Conservation (phyloP, 331 rosid genomes). For the Malus hybrid region DNA sequence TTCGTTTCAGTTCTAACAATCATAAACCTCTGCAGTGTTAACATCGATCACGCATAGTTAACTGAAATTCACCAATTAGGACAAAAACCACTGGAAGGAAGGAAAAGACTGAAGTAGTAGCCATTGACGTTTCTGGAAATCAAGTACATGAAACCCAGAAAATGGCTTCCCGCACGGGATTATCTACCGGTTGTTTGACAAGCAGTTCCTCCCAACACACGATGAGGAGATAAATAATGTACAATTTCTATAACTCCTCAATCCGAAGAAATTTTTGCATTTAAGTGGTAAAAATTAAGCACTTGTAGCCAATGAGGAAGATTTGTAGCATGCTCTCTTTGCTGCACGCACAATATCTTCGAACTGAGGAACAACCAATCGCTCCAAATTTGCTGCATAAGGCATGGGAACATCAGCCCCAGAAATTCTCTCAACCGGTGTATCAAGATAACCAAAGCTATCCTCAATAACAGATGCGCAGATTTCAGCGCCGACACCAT, state of each 20-base stretch:
- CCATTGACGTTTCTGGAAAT: not conserved
- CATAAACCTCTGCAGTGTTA: not conserved
- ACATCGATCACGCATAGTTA: not conserved
- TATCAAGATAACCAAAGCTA: constrained; percentile 93
- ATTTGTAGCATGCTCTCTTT: constrained; percentile 84
- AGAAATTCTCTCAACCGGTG: constrained; percentile 88
- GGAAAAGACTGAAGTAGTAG: not conserved
- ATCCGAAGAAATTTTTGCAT: constrained; percentile 10
- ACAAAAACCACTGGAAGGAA: not conserved
- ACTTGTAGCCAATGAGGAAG: constrained; percentile 60
- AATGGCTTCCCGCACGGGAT: constrained; percentile 9
- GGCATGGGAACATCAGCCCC: constrained; percentile 99
- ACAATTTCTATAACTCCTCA: constrained; percentile 22
- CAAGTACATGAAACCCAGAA: not conserved
- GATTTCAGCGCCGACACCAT: constrained; percentile 97
- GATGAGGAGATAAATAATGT: constrained; percentile 22
- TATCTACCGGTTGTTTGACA: constrained; percentile 27
- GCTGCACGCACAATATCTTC: constrained; percentile 96
- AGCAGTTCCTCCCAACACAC: constrained; percentile 13
- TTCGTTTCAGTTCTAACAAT: not conserved
- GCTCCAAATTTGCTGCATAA: constrained; percentile 92
- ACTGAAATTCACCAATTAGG: not conserved
- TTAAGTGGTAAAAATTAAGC: constrained; percentile 35
- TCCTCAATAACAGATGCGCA: constrained; percentile 89
- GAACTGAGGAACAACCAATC: constrained; percentile 93